Evolutionary conservation across 192 early-diverging fungal genomes (phyloP), one percentile per base, ranked within the genome.

Genomic region (Linnemannia hyalina): DNA sequence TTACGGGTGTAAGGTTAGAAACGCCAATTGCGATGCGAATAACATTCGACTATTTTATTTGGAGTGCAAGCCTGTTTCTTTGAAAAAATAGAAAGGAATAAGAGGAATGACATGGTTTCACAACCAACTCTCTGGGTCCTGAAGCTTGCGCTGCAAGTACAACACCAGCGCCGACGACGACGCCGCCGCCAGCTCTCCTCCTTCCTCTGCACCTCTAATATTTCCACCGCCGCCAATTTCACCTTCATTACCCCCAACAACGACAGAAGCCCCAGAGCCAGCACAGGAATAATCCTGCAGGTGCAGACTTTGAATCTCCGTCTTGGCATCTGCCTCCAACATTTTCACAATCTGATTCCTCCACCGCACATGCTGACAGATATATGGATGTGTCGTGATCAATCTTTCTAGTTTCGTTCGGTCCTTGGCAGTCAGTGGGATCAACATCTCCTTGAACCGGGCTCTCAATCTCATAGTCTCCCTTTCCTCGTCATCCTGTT

Each of bases 221-320:
- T 18, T 18, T 26, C n/a, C 9, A 57, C 55, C 1, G 8, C 55
- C 55, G 7, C 2, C 55, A 57, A 23, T 18, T 23, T 26, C 55
- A 26, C 6, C 55, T 3, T 32, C 29, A 13, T 26, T 32, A 32
- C 2, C 9, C 11, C 13, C 60, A 29, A 35, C 60, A 57, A 1
- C n/a, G n/a, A 18, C n/a, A 57, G 7, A 9, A 57, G 6, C n/a
- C n/a, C 9, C 55, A 57, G 22, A 57, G 0, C 55, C 55, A 60
- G 55, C 1, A 60, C n/a, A 26, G 9, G 23, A 9, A 63, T 3
- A 13, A 8, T 13, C 47, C 5, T 22, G 49, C 49, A 5, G 49
- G 16, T 52, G 74, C 8, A 86, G 44, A 70, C 79, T 86, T 68
- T 86, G 77, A 22, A 86, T 23, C 69, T 86, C 84, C 7, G 78